Conservation (phyloP, 1,284 basidiomycete genomes). For the Ceratobasidium theobromae region DNA sequence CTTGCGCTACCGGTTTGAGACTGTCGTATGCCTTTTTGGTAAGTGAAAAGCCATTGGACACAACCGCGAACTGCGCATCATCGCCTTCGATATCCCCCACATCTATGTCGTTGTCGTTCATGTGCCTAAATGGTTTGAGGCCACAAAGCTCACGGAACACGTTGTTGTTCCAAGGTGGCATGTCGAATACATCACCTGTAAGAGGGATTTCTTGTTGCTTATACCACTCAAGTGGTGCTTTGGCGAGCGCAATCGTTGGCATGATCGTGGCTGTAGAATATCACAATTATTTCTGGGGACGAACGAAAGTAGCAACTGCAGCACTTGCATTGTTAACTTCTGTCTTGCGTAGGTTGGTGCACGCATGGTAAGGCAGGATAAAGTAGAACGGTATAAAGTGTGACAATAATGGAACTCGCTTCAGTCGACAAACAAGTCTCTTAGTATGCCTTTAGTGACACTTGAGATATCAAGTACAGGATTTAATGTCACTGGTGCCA, state of each 20-base stretch:
- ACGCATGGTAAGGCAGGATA: no score
- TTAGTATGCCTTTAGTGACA: no score
- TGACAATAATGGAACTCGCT: no score
- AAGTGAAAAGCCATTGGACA: neutral
- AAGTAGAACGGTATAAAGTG: no score
- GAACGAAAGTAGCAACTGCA: neutral
- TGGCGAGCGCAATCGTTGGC: neutral
- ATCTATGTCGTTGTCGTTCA: neutral
- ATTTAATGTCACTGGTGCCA: no score
- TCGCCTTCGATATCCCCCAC: neutral
- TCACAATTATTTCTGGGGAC: no score
- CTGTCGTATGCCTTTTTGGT: neutral
- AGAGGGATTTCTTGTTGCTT: neutral
- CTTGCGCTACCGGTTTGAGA: neutral
- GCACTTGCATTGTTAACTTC: no score
- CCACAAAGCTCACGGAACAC: neutral
- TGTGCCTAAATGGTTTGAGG: neutral
- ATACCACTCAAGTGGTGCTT: neutral
- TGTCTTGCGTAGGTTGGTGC: no score
- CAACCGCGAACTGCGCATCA: neutral
- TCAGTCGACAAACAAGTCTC: no score
- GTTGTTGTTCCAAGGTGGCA: neutral
- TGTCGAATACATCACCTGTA: neutral
- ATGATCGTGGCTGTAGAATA: no score
- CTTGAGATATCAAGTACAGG: no score